Conservation (phyloP, 306 rosid genomes). For the Vachellia collinsii region DNA sequence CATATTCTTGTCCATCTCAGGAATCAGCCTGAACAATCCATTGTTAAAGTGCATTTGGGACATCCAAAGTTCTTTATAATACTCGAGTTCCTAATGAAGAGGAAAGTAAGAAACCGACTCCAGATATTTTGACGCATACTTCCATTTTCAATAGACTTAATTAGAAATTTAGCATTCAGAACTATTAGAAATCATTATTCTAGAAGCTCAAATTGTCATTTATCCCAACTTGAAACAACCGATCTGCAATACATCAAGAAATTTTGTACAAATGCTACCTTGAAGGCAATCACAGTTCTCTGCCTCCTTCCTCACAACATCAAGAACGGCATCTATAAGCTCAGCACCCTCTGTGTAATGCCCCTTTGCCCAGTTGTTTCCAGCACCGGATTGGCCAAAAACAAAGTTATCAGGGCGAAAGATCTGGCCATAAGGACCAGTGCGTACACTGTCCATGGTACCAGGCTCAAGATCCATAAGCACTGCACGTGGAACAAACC, state of each 20-base stretch:
- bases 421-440: constrained; percentile 65
- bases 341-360: constrained; percentile 68
- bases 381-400: constrained; percentile 66
- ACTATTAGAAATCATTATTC: not conserved
- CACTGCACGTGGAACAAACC: constrained; percentile 67
- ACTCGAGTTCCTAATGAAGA: not conserved
- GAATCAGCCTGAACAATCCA: not conserved
- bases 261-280: constrained; percentile 34
- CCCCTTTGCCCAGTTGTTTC: constrained; percentile 69
- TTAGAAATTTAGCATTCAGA: not conserved
- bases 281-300: constrained; percentile 67
- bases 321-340: constrained; percentile 63
- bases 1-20: not conserved
- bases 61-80: not conserved
- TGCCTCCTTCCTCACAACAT: constrained; percentile 62
- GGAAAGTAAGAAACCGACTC: not conserved
- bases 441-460: constrained; percentile 64
- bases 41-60: not conserved
- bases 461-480: constrained; percentile 69
- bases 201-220: not conserved
- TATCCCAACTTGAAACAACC: not conserved
- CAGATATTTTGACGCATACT: not conserved
- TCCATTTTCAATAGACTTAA: not conserved
- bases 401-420: constrained; percentile 67
- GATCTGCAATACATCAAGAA: not conserved